Conservation (phyloP, 768 basidiomycete species). For the Pluteus cervinus region DNA sequence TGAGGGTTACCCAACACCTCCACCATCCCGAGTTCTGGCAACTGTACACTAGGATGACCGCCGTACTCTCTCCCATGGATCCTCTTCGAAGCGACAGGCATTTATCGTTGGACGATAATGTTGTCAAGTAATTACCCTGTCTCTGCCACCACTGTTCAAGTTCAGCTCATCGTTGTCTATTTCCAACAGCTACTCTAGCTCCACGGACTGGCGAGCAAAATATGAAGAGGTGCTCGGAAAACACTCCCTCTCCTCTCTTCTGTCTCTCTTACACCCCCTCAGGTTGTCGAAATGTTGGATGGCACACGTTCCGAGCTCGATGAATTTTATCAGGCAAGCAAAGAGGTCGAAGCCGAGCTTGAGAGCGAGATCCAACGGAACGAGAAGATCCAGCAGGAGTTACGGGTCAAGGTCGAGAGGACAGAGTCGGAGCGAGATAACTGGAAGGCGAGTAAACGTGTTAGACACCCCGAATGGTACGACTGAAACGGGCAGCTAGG, state of each 20-base stretch:
- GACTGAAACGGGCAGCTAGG: slow-evolving; percentile 28
- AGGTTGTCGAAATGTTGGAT: slow-evolving; percentile 76
- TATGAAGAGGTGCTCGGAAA: slow-evolving; percentile 53
- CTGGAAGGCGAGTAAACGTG: slow-evolving; percentile 71
- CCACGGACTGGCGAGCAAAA: slow-evolving; percentile 71
- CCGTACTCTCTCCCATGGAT: slow-evolving; percentile 57
- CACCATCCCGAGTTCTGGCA: slow-evolving; percentile 4
- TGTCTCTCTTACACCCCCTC: slow-evolving; percentile 5
- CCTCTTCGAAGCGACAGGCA: slow-evolving; percentile 51
- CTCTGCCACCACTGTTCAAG: slow-evolving; percentile 8
- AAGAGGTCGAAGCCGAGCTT: slow-evolving; percentile 89
- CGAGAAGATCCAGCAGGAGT: slow-evolving; percentile 78
- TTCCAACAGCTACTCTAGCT: slow-evolving; percentile 44
- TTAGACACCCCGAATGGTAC: slow-evolving; percentile 1
- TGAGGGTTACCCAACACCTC: slow-evolving; percentile 5
- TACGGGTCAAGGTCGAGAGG: slow-evolving; percentile 63
- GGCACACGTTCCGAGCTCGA: slow-evolving; percentile 83
- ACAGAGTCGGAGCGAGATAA: slow-evolving; percentile 78
- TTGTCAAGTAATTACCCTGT: slow-evolving; percentile 41
- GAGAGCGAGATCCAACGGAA: slow-evolving; percentile 87
- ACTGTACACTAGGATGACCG: slow-evolving; percentile 40
- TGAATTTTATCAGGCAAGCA: slow-evolving; percentile 82
- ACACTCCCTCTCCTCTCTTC: slow-evolving; percentile 1
- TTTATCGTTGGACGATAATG: slow-evolving; percentile 63
- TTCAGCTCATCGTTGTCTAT: slow-evolving; percentile 9